Evolutionary conservation across 805 yeast genomes (phyloP), one percentile per base, ranked within the genome.

Genomic region (Saccharomycopsis lassenensis): DNA sequence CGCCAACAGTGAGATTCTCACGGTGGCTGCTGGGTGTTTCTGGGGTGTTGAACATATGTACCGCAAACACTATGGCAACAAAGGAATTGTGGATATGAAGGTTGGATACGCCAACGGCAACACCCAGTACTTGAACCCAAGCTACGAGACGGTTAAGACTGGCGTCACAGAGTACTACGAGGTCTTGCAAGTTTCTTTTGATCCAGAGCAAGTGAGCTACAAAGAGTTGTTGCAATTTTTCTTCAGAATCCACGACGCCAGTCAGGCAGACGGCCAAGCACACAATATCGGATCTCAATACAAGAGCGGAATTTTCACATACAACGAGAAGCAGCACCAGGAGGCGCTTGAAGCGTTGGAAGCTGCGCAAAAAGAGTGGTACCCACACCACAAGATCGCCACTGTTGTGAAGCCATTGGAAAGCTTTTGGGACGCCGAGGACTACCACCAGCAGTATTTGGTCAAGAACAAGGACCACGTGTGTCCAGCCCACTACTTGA

Each of bases 201-300:
- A 86, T 49, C 95, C 95, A 16, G 45, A 65, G 3, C 46, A 55
- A n/a, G 66, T 83, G 2, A 42, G 71, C 2, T 65, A 75, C 49
- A 69, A 59, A 37, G 81, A 79, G 21, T 58, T 89, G 30, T 58
- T 83, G 29, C 87, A 80, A 39, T 82, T 87, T 48, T 89, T 87
- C 63, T 87, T 85, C 63, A 67, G 78, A 50, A 84, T 85, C 55
- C 98, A 89, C 55, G 96, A 89, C 58, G 96, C 98, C 32, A 89
- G 97, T 2, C 77, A 86, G 2, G 43, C 67, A 35, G 74, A 87
- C 50, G 52, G 70, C 2, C 97, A 89, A 57, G 98, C 97, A 4
- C 81, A 82, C 12, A 95, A 89, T 52, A 48, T 50, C 7, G 98
- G 98, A 8, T 72, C 89, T 1, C 97, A 89, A 56, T 89, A 89